These are phyloP conservation scores for Penicillium diatomitis DNA, from an alignment of 495 filamentous ascomycete genomes.

Conservation along the genomic window DNA sequence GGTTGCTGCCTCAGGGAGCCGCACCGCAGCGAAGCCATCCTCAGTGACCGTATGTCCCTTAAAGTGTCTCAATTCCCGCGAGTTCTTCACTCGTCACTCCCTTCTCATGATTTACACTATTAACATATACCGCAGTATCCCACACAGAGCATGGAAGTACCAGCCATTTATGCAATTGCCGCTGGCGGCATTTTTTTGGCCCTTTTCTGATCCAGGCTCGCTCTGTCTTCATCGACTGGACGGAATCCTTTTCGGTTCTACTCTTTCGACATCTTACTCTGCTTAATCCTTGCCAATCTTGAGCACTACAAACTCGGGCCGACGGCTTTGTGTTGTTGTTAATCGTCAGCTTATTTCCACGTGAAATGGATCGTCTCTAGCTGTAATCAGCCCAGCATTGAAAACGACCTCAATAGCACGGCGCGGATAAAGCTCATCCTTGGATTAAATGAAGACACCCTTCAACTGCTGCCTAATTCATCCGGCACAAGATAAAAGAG, in stretches of 20 bases:
- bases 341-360: constrained; percentile 3
- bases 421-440: constrained; percentile 9
- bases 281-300: too few relatives aligned
- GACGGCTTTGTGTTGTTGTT: constrained; percentile 26
- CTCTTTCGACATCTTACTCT: constrained; percentile 4
- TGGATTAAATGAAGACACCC: constrained; percentile 11
- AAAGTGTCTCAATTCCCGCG: too few relatives aligned
- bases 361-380: constrained; percentile 27
- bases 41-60: too few relatives aligned
- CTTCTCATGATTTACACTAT: too few relatives aligned
- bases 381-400: constrained; percentile 15
- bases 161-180: constrained; percentile 7
- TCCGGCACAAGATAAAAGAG: constrained; percentile 21
- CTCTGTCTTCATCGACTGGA: background rate
- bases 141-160: constrained; percentile 4
- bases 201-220: constrained; percentile 4
- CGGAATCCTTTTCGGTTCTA: background rate
- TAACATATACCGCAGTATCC: too few relatives aligned
- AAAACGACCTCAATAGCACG: background rate
- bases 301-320: constrained; percentile 12
- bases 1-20: too few relatives aligned
- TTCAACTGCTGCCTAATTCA: constrained; percentile 20
- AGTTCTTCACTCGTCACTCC: too few relatives aligned
- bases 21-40: too few relatives aligned
- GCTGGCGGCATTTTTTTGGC: constrained; percentile 1